phyloP scores from a whole-genome alignment of 1,139 yeast species.

The Taphrina flavorubra region DNA sequence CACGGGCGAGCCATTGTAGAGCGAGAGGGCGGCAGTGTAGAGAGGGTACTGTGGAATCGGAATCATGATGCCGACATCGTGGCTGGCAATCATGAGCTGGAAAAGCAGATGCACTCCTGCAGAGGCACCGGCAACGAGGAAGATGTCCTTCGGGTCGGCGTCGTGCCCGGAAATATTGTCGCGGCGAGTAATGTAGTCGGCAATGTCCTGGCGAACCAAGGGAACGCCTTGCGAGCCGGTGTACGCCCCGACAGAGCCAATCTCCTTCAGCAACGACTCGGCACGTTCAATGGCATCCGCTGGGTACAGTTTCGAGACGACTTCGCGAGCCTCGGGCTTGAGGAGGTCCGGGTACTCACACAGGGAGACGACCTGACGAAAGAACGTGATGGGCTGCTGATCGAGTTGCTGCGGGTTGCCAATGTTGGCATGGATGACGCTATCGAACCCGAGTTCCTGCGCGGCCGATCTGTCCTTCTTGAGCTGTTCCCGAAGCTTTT shows the following conservation, averaged over 20 bases:
- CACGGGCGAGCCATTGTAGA: slow-evolving; percentile 78
- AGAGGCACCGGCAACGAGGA: slow-evolving; percentile 91
- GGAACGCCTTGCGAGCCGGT: slow-evolving; percentile 89
- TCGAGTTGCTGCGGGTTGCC: slow-evolving; percentile 97
- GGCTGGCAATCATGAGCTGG: slow-evolving; percentile 69
- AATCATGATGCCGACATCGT: slow-evolving; percentile 79
- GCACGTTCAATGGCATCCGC: slow-evolving; percentile 79
- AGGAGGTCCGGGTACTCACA: slow-evolving; percentile 82
- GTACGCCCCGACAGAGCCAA: slow-evolving; percentile 92
- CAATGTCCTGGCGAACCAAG: slow-evolving; percentile 73
- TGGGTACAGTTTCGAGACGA: slow-evolving; percentile 58
- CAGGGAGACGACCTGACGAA: slow-evolving; percentile 84
- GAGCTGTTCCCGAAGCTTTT: slow-evolving; percentile 69
- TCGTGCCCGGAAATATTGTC: slow-evolving; percentile 64
- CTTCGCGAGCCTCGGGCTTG: slow-evolving; percentile 50
- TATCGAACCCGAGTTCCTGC: slow-evolving; percentile 71
- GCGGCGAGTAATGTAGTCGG: slow-evolving; percentile 74
- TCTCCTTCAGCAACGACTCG: slow-evolving; percentile 59
- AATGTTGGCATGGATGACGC: slow-evolving; percentile 85
- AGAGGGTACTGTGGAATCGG: slow-evolving; percentile 98
- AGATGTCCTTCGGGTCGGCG: slow-evolving; percentile 68
- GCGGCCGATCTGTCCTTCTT: slow-evolving; percentile 54
- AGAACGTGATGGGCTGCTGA: slow-evolving; percentile 93
- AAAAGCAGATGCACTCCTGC: slow-evolving; percentile 81
- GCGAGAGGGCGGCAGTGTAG: slow-evolving; percentile 87